Evolutionary conservation across 257 asterid species (phyloP).

Genomic region (Agastache rugosa): DNA sequence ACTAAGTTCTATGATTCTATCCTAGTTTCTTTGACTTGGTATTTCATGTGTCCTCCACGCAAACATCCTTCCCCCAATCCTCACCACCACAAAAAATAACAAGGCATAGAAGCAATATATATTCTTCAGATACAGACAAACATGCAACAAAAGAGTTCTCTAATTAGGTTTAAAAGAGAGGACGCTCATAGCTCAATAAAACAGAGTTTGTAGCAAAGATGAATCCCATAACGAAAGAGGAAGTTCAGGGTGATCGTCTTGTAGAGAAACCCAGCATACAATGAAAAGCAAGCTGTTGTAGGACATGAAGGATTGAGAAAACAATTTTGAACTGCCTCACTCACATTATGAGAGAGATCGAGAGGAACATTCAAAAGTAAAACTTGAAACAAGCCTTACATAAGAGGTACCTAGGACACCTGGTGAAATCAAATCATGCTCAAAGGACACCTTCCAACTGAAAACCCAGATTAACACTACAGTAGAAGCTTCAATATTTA

Average conservation of each 20-base stretch:
- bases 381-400: neutral
- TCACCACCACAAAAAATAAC: neutral
- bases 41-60: neutral
- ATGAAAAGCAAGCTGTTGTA: neutral
- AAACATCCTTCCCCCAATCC: neutral
- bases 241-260: neutral
- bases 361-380: neutral
- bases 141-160: neutral
- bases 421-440: neutral
- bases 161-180: no score
- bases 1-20: neutral
- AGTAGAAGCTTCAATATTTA: neutral
- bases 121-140: neutral
- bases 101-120: neutral
- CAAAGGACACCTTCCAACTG: no score
- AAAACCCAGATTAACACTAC: no score
- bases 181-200: no score
- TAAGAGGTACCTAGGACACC: neutral
- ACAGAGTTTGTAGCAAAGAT: neutral
- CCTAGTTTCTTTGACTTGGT: neutral
- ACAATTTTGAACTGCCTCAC: neutral
- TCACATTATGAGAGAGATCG: neutral
- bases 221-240: neutral
- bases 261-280: neutral
- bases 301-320: slow-evolving; percentile 4